phyloP scores from a whole-genome alignment of 2,329 filamentous ascomycete genomes.

The Trichoderma sp. region DNA sequence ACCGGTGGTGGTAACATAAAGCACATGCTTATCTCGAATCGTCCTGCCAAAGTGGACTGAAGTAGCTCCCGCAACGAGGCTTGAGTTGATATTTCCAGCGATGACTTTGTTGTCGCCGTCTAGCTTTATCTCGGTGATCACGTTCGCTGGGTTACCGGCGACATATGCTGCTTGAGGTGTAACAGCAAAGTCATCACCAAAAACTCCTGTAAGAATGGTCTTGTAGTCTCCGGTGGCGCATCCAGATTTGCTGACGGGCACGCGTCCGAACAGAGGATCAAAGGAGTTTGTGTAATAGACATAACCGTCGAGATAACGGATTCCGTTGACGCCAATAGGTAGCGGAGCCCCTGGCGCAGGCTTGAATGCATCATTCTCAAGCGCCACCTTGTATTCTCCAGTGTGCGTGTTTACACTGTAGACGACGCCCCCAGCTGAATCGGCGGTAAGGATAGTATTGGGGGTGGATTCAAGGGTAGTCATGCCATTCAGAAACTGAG shows the following conservation, averaged over 20 bases:
- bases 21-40: not conserved
- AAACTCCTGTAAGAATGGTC: not conserved
- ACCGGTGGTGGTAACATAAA: not conserved
- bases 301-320: not conserved
- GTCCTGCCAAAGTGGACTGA: not conserved
- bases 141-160: not conserved
- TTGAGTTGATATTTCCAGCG: not conserved
- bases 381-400: not conserved
- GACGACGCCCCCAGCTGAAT: not conserved
- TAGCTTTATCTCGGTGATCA: not conserved
- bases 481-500: not conserved
- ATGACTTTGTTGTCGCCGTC: not conserved
- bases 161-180: not conserved
- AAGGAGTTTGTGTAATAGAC: not conserved
- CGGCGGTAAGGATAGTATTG: not conserved
- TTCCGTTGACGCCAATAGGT: slow-evolving; percentile 1
- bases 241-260: not conserved
- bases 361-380: not conserved
- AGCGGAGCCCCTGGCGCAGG: not conserved
- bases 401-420: not conserved
- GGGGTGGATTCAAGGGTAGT: not conserved
- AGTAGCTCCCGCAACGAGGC: not conserved
- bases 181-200: not conserved
- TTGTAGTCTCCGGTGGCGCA: not conserved
- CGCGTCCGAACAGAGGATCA: not conserved